Evolutionary conservation across 2,329 filamentous ascomycete species (phyloP), one percentile per base, ranked within the genome.

Genomic region (Amylocarpus encephaloides): DNA sequence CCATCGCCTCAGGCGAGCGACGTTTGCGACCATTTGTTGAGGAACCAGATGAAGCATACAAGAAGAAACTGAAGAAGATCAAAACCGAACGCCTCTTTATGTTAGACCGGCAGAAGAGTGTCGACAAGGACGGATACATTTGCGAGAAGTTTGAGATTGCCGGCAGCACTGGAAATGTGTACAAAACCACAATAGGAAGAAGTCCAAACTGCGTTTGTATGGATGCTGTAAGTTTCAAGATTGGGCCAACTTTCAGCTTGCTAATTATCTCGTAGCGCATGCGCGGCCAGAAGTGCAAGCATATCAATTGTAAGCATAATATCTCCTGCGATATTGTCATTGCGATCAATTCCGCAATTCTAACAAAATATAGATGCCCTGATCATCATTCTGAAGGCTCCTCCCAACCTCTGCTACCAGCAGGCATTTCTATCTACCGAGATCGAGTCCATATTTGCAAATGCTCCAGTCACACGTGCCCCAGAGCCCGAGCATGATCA

Each of bases 1-100:
- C 30, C 9, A 29, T 7, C 6, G 43, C 2, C 3, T 30, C 22
- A 6, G 43, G 53, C 29, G 49, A 51, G 32, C 40, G 7, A 29
- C 55, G 57, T n/a, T 16, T 51, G n/a, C 40, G 41, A 39, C 34
- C 36, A 6, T 59, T 58, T n/a, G 35, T 56, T 15, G 16, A 49
- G 10, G 49, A 33, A 15, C 55, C 57, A 1, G 55, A 54, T 43
- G 53, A 45, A 0, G 48, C 49, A 11, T 59, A 52, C 33, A 58
- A 56, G 22, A 51, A 50, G 12, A 58, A 52, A 18, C 22, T 58
- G 13, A 52, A 56, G 43, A 52, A 45, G 6, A 51, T 58, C 16
- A 32, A 39, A 29, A 58, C 51, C n/a, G 57, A 59, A 33, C 53
- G 55, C 16, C 49, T 59, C 40, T 59, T 59, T n/a, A 56, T 59